Percentiles rank a stretch among this genome's conserved stretches.
Evolutionary conservation across 2,329 filamentous ascomycete genomes (phyloP).

Genomic region (Scedosporium apiospermum): DNA sequence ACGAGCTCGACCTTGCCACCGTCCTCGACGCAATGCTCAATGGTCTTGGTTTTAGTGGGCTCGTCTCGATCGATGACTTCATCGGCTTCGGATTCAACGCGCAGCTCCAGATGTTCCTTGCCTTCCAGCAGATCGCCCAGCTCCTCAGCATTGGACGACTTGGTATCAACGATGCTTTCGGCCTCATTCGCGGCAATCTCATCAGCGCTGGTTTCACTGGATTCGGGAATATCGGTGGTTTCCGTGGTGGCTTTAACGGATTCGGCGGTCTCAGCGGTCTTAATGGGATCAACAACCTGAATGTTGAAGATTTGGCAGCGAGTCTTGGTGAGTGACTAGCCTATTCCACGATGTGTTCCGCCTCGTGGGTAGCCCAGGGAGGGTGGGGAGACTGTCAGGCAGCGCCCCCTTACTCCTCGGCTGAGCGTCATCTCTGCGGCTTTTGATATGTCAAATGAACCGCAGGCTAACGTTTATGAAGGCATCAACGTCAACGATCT

Average conservation of each 20-base stretch:
- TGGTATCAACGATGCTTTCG: slow-evolving; percentile 3
- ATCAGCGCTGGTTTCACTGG: slow-evolving; percentile 9
- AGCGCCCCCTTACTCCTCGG: background rate
- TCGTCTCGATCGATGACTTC: slow-evolving; percentile 17
- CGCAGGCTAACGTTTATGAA: background rate
- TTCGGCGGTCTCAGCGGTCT: background rate
- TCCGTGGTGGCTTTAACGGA: slow-evolving; percentile 2
- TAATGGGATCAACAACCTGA: background rate
- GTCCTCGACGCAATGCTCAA: slow-evolving; percentile 14
- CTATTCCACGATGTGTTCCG: background rate
- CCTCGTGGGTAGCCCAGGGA: no score
- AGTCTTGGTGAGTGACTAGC: background rate
- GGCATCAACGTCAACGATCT: background rate
- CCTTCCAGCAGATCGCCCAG: slow-evolving; percentile 12
- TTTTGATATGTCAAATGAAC: background rate
- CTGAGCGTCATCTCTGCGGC: no score
- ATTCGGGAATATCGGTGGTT: slow-evolving; percentile 1
- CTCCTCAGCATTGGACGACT: slow-evolving; percentile 12
- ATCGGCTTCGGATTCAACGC: slow-evolving; percentile 18
- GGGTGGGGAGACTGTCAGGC: no score
- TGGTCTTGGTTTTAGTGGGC: slow-evolving; percentile 16
- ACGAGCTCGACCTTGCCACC: slow-evolving; percentile 9
- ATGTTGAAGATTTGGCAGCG: background rate
- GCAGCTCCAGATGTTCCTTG: slow-evolving; percentile 12
- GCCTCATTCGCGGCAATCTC: slow-evolving; percentile 1